phyloP scores from a whole-genome alignment of 441 rosid genomes.

The Kokia cookei region DNA sequence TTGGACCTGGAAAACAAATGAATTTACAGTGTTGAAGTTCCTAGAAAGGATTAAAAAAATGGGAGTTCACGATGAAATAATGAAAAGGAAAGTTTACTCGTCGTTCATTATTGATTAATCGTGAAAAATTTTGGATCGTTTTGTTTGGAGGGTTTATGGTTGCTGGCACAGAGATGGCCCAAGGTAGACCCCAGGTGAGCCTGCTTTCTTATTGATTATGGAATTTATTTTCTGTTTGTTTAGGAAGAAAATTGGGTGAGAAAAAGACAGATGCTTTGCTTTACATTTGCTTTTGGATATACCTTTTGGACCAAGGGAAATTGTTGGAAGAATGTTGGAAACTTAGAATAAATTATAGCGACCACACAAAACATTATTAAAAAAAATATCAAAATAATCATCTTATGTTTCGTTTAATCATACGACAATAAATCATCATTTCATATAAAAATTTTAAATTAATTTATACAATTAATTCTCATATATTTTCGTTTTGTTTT shows the following conservation, averaged over 20 bases:
- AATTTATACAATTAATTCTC: no score
- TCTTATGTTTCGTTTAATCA: no score
- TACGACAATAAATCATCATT: no score
- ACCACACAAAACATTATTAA: no score
- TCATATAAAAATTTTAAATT: no score
- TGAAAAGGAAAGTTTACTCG: not conserved
- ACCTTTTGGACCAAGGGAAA: not conserved
- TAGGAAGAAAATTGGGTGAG: not conserved
- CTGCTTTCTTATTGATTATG: not conserved
- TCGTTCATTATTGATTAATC: not conserved
- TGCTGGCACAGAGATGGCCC: not conserved
- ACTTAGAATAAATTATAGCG: not conserved
- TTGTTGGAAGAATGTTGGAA: not conserved
- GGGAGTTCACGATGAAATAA: not conserved
- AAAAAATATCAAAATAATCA: no score
- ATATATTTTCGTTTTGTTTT: no score
- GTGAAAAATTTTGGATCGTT: not conserved
- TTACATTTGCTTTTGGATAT: not conserved
- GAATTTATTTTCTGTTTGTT: not conserved
- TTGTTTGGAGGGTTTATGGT: not conserved
- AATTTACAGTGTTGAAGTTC: not conserved
- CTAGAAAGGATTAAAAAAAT: not conserved
- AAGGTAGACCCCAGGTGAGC: not conserved
- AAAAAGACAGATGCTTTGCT: constrained; percentile 7
- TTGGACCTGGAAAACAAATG: constrained; percentile 46